Evolutionary conservation across 139 green algal species (phyloP).

Genomic region (Asterochloris sp.): DNA sequence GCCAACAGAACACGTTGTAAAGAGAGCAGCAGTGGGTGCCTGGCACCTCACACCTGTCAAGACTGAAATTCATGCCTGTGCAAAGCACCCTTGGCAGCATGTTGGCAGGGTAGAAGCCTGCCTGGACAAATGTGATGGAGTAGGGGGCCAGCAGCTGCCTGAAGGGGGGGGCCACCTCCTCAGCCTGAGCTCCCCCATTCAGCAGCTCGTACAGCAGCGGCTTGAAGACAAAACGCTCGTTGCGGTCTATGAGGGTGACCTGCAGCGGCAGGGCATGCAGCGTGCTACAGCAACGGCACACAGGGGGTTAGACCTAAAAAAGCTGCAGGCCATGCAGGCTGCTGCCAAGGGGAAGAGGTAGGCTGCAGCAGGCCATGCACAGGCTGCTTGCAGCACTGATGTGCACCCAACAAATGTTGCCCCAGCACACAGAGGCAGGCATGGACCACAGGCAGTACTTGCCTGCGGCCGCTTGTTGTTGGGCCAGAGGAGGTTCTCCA

Average conservation of each 20-base stretch:
- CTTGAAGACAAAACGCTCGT: slow-evolving; percentile 97
- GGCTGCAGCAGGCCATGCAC: no score
- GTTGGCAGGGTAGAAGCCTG: slow-evolving; percentile 1
- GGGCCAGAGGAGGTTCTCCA: slow-evolving; percentile 89
- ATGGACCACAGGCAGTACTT: slow-evolving; percentile 2
- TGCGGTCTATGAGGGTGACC: slow-evolving; percentile 91
- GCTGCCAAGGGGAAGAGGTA: not conserved
- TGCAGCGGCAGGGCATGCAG: slow-evolving; percentile 22
- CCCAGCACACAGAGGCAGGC: no score
- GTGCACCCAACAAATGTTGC: not conserved
- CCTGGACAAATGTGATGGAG: slow-evolving; percentile 80
- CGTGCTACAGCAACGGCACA: not conserved
- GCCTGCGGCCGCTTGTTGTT: slow-evolving; percentile 71
- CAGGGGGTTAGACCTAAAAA: no score
- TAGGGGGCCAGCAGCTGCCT: slow-evolving; percentile 83
- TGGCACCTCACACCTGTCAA: no score
- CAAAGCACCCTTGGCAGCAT: no score
- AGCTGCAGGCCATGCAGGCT: not conserved
- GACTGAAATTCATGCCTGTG: no score
- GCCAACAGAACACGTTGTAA: no score
- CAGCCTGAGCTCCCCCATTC: slow-evolving; percentile 55
- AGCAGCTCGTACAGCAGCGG: slow-evolving; percentile 98
- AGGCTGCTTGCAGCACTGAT: not conserved
- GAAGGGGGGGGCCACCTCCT: slow-evolving; percentile 91
- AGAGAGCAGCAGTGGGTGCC: no score